These are phyloP conservation scores for Mortierella sp. DNA, from an alignment of 371 early-diverging fungal species.

Conservation along the genomic window DNA sequence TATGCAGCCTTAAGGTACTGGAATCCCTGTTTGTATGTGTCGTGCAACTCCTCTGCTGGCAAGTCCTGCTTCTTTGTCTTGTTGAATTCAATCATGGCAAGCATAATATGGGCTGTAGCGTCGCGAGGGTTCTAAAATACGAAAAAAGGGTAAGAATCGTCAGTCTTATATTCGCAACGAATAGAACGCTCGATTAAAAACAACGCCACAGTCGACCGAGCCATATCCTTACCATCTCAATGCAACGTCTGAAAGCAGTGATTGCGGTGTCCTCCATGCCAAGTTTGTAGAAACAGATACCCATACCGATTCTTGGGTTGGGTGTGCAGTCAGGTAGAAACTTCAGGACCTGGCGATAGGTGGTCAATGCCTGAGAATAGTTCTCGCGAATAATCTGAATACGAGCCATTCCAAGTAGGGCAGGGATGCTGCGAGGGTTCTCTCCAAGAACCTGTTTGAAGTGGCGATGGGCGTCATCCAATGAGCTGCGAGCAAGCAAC, in stretches of 20 bases:
- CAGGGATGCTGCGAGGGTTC: conserved; percentile 79
- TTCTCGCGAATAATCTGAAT: conserved; percentile 71
- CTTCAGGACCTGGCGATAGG: conserved; percentile 83
- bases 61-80: conserved; percentile 63
- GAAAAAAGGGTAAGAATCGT: background rate
- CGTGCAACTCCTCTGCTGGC: conserved; percentile 56
- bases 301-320: conserved; percentile 91
- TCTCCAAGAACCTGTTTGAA: conserved; percentile 77
- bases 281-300: conserved; percentile 86
- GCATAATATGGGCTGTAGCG: conserved; percentile 75
- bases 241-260: conserved; percentile 78
- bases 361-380: conserved; percentile 74
- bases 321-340: conserved; percentile 70
- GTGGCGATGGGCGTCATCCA: conserved; percentile 78
- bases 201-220: background rate
- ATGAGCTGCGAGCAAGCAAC: conserved; percentile 69
- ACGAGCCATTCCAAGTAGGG: conserved; percentile 85
- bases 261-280: conserved; percentile 79
- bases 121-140: conserved; percentile 65
- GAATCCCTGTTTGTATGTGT: conserved; percentile 61
- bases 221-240: conserved; percentile 66
- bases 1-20: conserved; percentile 68
- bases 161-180: background rate
- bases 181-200: background rate
- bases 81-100: conserved; percentile 88